Evolutionary conservation across 352 stramenopile genomes (phyloP).

Genomic region (Globisporangium acanthophoron): DNA sequence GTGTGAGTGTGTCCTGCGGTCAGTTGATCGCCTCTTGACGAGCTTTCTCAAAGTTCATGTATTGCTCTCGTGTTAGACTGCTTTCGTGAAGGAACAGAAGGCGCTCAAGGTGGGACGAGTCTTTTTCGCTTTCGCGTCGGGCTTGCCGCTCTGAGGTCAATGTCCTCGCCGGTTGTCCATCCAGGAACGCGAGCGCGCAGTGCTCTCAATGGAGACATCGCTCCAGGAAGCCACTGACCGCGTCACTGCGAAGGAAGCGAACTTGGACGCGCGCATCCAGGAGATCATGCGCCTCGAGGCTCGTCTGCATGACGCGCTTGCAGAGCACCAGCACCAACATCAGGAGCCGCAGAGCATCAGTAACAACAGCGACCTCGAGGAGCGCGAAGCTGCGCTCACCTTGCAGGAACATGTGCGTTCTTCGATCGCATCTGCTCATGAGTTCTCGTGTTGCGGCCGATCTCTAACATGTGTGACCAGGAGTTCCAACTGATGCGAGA

Average conservation of each 20-base stretch:
- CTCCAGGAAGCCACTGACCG: conserved; percentile 31
- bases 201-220: conserved; percentile 23
- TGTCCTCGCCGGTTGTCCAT: not conserved
- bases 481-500: not conserved
- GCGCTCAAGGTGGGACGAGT: conserved; percentile 19
- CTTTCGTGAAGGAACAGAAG: conserved; percentile 26
- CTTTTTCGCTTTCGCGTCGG: not conserved
- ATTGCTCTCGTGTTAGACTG: conserved; percentile 11
- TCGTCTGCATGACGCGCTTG: conserved; percentile 39
- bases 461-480: not conserved
- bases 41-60: not conserved
- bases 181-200: conserved; percentile 29
- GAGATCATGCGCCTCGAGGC: conserved; percentile 37
- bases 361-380: conserved; percentile 12
- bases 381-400: conserved; percentile 19
- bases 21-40: not conserved
- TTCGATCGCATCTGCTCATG: not conserved
- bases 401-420: conserved; percentile 27
- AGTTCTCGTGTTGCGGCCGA: not conserved
- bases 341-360: conserved; percentile 2
- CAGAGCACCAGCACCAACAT: conserved; percentile 9
- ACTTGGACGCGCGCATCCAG: conserved; percentile 29
- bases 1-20: conserved; percentile 11
- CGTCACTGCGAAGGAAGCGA: conserved; percentile 23
- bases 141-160: not conserved